Evolutionary conservation across 2,329 filamentous ascomycete species (phyloP).

Genomic region (Cercospora sojina): DNA sequence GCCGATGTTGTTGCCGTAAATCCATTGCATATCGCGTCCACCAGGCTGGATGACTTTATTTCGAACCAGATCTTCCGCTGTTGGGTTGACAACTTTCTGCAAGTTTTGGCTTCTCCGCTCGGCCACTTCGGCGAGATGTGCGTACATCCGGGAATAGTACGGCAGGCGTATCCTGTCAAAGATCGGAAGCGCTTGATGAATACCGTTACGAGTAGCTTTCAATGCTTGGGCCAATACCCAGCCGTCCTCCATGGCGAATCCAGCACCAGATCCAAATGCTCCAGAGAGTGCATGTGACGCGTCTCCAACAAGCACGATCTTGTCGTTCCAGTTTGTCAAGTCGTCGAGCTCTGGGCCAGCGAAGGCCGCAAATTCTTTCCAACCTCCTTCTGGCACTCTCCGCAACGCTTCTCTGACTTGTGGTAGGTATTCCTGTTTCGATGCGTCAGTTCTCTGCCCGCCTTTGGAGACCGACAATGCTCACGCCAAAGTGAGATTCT

Average conservation of each 20-base stretch:
- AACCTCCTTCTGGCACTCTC: slow-evolving; percentile 42
- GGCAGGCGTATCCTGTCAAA: slow-evolving; percentile 45
- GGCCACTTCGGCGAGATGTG: slow-evolving; percentile 32
- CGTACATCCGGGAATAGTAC: slow-evolving; percentile 46
- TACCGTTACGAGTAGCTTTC: slow-evolving; percentile 9
- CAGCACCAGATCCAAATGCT: slow-evolving; percentile 47
- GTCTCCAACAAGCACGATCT: slow-evolving; percentile 55
- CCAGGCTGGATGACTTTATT: slow-evolving; percentile 20
- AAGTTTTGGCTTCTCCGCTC: slow-evolving; percentile 26
- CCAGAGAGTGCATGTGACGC: slow-evolving; percentile 49
- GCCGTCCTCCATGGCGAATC: slow-evolving; percentile 49
- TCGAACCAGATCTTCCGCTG: slow-evolving; percentile 14
- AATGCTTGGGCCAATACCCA: slow-evolving; percentile 46
- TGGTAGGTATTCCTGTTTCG: slow-evolving; percentile 43
- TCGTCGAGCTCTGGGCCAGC: slow-evolving; percentile 47
- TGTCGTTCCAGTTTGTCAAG: slow-evolving; percentile 44
- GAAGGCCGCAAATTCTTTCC: slow-evolving; percentile 52
- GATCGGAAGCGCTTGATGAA: slow-evolving; percentile 37
- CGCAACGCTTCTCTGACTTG: slow-evolving; percentile 43
- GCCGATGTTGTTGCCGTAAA: slow-evolving; percentile 46
- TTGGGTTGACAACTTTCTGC: slow-evolving; percentile 34
- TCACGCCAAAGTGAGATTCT: slow-evolving; percentile 40
- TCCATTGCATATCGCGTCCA: slow-evolving; percentile 42
- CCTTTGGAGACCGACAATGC: neutral
- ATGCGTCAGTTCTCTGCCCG: slow-evolving; percentile 30